Conservation (phyloP, 2,329 filamentous ascomycete genomes). For the Talaromyces verruculosus region DNA sequence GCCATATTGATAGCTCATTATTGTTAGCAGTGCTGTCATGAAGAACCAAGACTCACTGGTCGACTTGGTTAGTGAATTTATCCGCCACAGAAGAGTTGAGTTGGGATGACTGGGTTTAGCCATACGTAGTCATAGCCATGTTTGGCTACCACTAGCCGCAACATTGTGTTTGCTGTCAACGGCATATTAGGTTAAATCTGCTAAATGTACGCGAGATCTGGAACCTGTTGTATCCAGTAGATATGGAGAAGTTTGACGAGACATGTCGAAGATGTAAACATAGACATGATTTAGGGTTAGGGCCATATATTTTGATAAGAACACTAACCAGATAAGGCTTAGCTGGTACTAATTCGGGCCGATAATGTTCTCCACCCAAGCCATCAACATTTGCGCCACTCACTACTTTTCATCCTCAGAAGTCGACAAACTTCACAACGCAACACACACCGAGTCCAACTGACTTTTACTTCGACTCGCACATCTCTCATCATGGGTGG, state of each 20-base stretch:
- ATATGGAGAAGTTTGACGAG: background rate
- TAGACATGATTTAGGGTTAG: background rate
- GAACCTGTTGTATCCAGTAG: background rate
- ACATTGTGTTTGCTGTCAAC: background rate
- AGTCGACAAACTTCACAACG: background rate
- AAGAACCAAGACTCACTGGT: background rate
- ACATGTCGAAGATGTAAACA: background rate
- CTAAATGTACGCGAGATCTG: background rate
- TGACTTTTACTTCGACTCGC: background rate
- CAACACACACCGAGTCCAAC: background rate
- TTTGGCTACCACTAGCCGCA: background rate
- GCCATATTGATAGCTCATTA: background rate
- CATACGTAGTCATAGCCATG: background rate
- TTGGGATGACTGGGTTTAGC: background rate
- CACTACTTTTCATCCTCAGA: background rate
- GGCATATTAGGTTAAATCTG: background rate
- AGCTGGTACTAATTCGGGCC: background rate
- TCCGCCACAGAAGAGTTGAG: background rate
- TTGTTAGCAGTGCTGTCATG: background rate
- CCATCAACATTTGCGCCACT: slow-evolving; percentile 8
- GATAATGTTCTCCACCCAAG: background rate
- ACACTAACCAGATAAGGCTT: background rate
- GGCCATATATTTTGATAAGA: background rate
- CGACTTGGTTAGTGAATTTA: background rate
- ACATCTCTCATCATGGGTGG: slow-evolving; percentile 69